Base-by-base conservation (phyloP, 2,329 filamentous ascomycete species). In the Colletotrichum spaethianum region DNA sequence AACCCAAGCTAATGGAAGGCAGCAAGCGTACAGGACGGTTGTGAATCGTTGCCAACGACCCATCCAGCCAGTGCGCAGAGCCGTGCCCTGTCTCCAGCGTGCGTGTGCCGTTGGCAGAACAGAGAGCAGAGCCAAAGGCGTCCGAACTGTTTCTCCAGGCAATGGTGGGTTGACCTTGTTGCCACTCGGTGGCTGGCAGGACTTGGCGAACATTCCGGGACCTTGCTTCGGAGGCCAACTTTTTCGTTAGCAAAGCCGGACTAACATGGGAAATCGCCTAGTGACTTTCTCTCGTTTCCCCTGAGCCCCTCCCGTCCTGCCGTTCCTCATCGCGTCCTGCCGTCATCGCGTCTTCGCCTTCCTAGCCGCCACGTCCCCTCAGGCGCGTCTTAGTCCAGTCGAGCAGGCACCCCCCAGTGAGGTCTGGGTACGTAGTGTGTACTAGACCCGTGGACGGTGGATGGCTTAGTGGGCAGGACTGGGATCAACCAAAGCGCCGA, bases 101-200 rank as follows among this genome's bases (percentile, higher is more conserved):
- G 40, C 40, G 14, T 42, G 40, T 14, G 16, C 40, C 40, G 16
- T 42, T 42, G 40, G 12, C 8, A 6, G 12, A 18, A 6, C 40
- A 11, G 18, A 44, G 9, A n/a, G 42, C 44, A 23, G 44, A 48
- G 44, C 44, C n/a, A 48, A n/a, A 9, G 44, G 20, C n/a, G 18
- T n/a, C 42, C 7, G 18, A 4, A 46, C 42, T n/a, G 9, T 8
- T 55, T 18, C 28, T 12, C n/a, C 11, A 66, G 56, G 46, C 9
- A 33, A 12, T 23, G 40, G 20, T 20, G 63, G n/a, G n/a, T n/a
- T 16, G 12, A 3, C 1, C 18, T 52, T 52, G 20, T 42, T 42
- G 52, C 44, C 62, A 70, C 53, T 1, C 14, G 55, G 36, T 26
- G 36, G 67, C 53, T 53, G 62, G 67, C 61, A 64, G 20, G 61